Evolutionary conservation across 805 yeast genomes (phyloP).

Genomic region (Hanseniaspora jakobsenii): DNA sequence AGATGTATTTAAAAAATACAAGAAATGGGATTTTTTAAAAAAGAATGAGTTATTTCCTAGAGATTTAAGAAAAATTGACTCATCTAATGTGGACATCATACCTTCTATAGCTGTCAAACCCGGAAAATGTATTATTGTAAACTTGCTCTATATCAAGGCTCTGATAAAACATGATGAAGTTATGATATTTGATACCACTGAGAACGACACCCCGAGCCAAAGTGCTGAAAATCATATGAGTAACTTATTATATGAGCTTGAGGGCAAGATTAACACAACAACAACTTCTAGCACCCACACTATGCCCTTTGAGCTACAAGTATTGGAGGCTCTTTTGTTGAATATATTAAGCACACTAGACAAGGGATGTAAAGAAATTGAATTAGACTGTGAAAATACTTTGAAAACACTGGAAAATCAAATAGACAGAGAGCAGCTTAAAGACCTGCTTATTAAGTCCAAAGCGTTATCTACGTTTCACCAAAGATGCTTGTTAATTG

Average conservation of each 20-base stretch:
- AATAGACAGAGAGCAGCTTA: constrained; percentile 61
- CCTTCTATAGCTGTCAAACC: constrained; percentile 78
- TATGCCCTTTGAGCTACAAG: constrained; percentile 66
- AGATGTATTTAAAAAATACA: constrained; percentile 68
- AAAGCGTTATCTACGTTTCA: constrained; percentile 59
- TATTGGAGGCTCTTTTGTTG: constrained; percentile 68
- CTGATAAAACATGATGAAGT: constrained; percentile 70
- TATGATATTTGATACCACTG: constrained; percentile 58
- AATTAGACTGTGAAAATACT: constrained; percentile 47
- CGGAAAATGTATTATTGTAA: constrained; percentile 62
- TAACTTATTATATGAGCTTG: constrained; percentile 71
- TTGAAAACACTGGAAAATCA: constrained; percentile 63
- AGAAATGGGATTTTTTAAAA: constrained; percentile 61
- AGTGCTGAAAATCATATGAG: constrained; percentile 52
- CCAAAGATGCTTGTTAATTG: constrained; percentile 62
- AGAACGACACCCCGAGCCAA: constrained; percentile 52
- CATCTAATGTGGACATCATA: constrained; percentile 65
- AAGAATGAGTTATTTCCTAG: constrained; percentile 71
- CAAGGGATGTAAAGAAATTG: constrained; percentile 53
- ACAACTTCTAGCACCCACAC: constrained; percentile 19
- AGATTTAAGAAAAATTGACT: constrained; percentile 71
- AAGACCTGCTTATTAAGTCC: constrained; percentile 61
- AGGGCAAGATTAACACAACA: constrained; percentile 36
- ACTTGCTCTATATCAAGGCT: constrained; percentile 79
- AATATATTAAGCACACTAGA: constrained; percentile 72